Percentiles rank a stretch among this genome's conserved stretches.
Evolutionary conservation across 108 stramenopile genomes (phyloP).

Genomic region (Aurantiochytrium sp.): DNA sequence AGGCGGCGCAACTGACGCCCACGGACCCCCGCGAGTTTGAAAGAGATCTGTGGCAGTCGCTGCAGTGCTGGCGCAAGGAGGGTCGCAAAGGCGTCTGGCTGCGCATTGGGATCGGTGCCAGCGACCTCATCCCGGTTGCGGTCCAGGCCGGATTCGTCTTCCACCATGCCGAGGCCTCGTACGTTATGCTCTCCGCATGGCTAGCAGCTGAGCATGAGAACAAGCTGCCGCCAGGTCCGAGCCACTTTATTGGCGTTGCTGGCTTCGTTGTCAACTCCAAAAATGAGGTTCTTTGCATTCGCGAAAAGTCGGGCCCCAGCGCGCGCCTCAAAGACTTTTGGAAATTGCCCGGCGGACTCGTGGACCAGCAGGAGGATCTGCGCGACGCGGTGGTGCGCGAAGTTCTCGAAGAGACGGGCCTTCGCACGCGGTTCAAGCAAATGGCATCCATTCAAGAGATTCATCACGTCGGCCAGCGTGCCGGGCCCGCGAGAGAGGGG

Average conservation of each 20-base stretch:
- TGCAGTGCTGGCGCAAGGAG: background rate
- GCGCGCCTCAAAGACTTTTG: slow-evolving; percentile 33
- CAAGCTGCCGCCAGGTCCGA: slow-evolving; percentile 20
- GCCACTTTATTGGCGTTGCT: slow-evolving; percentile 15
- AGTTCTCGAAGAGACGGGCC: slow-evolving; percentile 79
- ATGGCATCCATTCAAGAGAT: background rate
- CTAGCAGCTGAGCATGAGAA: background rate
- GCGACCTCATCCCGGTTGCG: background rate
- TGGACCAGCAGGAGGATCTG: slow-evolving; percentile 68
- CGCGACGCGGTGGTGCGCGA: slow-evolving; percentile 67
- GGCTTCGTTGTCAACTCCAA: slow-evolving; percentile 23
- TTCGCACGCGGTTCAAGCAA: slow-evolving; percentile 44
- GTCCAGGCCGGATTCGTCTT: slow-evolving; percentile 24
- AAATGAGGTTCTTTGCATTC: slow-evolving; percentile 3
- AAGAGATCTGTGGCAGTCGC: background rate
- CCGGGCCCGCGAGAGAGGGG: background rate
- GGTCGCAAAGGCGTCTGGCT: slow-evolving; percentile 8
- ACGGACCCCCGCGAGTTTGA: background rate
- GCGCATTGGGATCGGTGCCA: background rate
- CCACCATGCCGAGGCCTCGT: slow-evolving; percentile 22
- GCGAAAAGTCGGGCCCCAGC: slow-evolving; percentile 18
- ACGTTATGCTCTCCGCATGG: slow-evolving; percentile 19
- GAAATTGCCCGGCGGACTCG: slow-evolving; percentile 76
- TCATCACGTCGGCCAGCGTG: background rate
- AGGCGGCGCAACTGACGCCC: background rate